Conservation (phyloP, 2,329 filamentous ascomycete genomes). For the Aspergillus ruber region DNA sequence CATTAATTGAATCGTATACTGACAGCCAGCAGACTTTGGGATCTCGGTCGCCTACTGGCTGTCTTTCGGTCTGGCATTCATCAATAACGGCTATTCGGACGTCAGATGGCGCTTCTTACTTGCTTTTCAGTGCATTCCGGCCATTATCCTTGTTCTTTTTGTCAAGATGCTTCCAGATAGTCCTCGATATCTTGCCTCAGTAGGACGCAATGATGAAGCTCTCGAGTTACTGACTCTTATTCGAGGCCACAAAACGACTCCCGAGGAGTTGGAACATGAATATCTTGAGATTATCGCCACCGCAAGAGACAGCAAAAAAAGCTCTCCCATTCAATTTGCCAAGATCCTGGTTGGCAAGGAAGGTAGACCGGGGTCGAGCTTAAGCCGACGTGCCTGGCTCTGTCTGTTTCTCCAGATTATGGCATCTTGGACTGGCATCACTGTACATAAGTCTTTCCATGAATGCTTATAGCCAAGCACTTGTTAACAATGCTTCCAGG, state of each 20-base stretch:
- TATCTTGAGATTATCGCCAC: constrained; percentile 31
- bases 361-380: constrained; percentile 23
- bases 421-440: constrained; percentile 40
- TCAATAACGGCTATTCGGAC: constrained; percentile 27
- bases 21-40: constrained; percentile 33
- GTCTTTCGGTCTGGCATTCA: constrained; percentile 31
- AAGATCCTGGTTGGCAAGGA: constrained; percentile 32
- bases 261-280: no score
- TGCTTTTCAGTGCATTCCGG: constrained; percentile 29
- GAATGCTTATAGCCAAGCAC: no score
- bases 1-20: no score
- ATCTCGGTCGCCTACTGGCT: constrained; percentile 38
- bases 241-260: no score
- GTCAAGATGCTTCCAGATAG: constrained; percentile 30
- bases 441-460: no score
- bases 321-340: constrained; percentile 33
- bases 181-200: constrained; percentile 26
- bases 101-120: constrained; percentile 30
- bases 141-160: constrained; percentile 18
- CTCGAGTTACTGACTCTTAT: constrained; percentile 21
- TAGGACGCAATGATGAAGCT: constrained; percentile 41
- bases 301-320: constrained; percentile 23
- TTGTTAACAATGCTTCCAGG: constrained; percentile 5
- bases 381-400: constrained; percentile 38
- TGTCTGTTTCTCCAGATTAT: constrained; percentile 43